These are phyloP conservation scores for Gossypium turneri DNA, from an alignment of 345 rosid species.

Conservation along the genomic window DNA sequence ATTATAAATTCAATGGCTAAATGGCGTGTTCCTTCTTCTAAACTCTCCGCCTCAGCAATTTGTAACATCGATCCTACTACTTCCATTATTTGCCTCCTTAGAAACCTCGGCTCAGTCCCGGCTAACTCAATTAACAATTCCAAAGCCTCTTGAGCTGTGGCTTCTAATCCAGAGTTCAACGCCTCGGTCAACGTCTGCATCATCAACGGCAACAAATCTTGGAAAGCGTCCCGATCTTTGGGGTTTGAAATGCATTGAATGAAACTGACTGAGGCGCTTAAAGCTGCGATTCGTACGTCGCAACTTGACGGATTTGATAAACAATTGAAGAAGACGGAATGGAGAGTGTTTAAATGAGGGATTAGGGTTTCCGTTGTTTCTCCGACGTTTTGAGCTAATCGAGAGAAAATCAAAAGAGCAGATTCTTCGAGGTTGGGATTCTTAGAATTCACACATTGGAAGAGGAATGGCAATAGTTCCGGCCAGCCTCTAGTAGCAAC, in stretches of 20 bases:
- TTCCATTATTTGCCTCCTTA: conserved; percentile 54
- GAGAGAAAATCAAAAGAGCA: conserved; percentile 54
- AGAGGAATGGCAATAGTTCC: conserved; percentile 57
- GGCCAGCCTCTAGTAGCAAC: conserved; percentile 52
- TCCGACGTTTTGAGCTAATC: conserved; percentile 56
- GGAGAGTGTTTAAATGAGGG: conserved; percentile 40
- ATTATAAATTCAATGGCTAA: conserved; percentile 61
- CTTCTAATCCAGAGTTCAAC: conserved; percentile 47
- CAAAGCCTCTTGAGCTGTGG: conserved; percentile 66
- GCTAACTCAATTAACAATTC: conserved; percentile 65
- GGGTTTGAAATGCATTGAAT: conserved; percentile 47
- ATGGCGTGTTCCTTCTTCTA: conserved; percentile 67
- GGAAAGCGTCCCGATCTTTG: conserved; percentile 51
- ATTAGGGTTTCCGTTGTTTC: conserved; percentile 33
- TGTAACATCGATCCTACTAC: conserved; percentile 68
- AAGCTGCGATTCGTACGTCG: conserved; percentile 52
- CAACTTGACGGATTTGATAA: conserved; percentile 31
- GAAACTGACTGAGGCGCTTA: conserved; percentile 49
- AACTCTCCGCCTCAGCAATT: conserved; percentile 60
- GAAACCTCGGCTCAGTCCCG: conserved; percentile 58
- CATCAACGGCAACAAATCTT: conserved; percentile 62
- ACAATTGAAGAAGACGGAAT: conserved; percentile 47
- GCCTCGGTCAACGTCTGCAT: conserved; percentile 65
- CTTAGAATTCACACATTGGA: conserved; percentile 47
- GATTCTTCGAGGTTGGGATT: conserved; percentile 47